Evolutionary conservation across 169 alveolate species (phyloP).

Genomic region (Plasmodium sp.): DNA sequence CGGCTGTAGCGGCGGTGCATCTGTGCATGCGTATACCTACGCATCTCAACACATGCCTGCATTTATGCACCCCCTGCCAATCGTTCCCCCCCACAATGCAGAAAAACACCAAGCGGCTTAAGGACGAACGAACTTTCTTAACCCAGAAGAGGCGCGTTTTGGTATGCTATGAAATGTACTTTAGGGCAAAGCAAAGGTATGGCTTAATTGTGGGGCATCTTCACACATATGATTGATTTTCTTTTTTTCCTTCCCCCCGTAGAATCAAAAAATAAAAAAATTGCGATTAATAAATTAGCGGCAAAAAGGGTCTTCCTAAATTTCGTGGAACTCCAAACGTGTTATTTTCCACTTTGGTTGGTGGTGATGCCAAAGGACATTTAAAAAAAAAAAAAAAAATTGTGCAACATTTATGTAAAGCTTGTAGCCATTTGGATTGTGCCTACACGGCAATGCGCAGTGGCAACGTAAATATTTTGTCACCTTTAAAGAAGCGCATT

Average conservation of each 20-base stretch:
- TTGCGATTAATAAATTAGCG: conserved; percentile 9
- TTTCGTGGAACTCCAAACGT: neutral
- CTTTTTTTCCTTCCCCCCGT: neutral
- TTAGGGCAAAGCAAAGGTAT: neutral
- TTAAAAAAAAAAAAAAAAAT: neutral
- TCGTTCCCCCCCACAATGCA: neutral
- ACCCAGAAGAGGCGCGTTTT: conserved; percentile 38
- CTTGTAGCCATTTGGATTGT: neutral
- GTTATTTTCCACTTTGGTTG: neutral
- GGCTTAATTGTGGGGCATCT: neutral
- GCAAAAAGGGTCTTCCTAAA: neutral
- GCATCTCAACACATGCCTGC: neutral
- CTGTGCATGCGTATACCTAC: neutral
- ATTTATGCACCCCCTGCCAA: neutral
- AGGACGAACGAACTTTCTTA: conserved; percentile 34
- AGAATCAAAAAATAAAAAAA: conserved; percentile 31
- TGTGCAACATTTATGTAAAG: neutral
- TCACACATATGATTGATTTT: neutral
- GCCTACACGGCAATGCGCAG: neutral
- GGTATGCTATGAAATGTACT: conserved; percentile 10
- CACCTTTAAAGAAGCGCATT: neutral
- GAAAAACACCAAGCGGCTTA: conserved; percentile 23
- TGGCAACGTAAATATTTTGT: neutral
- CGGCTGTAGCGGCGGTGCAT: neutral
- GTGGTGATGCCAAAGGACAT: neutral